Conservation (phyloP, 106 monocot genomes). For the Platanthera guangdongensis region DNA sequence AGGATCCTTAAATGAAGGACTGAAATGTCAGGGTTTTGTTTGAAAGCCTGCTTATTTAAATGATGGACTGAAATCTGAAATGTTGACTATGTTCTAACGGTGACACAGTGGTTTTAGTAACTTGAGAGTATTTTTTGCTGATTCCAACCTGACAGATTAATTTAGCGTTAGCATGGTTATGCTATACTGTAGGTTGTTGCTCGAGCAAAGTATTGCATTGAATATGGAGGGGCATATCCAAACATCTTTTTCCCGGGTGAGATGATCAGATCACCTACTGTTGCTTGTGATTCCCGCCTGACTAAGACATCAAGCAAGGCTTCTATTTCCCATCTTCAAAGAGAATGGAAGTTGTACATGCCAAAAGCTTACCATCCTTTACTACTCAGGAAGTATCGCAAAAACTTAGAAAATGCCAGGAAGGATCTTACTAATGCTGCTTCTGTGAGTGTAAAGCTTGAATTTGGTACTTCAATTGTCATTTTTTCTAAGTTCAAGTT, state of each 20-base stretch:
- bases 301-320: slow-evolving; percentile 5
- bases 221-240: slow-evolving; percentile 64
- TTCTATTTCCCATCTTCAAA: slow-evolving; percentile 25
- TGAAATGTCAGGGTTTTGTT: neutral
- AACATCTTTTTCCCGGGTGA: slow-evolving; percentile 35
- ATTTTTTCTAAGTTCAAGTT: neutral
- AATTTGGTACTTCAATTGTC: neutral
- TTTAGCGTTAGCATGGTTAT: neutral
- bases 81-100: neutral
- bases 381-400: slow-evolving; percentile 47
- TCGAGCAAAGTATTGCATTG: slow-evolving; percentile 75
- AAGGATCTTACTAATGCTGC: slow-evolving; percentile 46
- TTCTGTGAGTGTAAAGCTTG: slow-evolving; percentile 40
- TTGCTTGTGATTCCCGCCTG: slow-evolving; percentile 4
- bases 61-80: slow-evolving; percentile 2
- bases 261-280: neutral
- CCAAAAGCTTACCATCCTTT: slow-evolving; percentile 72
- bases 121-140: neutral
- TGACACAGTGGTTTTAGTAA: neutral
- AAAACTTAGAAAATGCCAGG: slow-evolving; percentile 45
- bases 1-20: neutral
- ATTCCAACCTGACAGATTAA: neutral
- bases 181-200: slow-evolving; percentile 41
- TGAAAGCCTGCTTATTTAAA: neutral
- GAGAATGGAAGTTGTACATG: slow-evolving; percentile 57